These are phyloP conservation scores for Flaveria trinervia DNA, from an alignment of 129 eudicot species.

Conservation along the genomic window DNA sequence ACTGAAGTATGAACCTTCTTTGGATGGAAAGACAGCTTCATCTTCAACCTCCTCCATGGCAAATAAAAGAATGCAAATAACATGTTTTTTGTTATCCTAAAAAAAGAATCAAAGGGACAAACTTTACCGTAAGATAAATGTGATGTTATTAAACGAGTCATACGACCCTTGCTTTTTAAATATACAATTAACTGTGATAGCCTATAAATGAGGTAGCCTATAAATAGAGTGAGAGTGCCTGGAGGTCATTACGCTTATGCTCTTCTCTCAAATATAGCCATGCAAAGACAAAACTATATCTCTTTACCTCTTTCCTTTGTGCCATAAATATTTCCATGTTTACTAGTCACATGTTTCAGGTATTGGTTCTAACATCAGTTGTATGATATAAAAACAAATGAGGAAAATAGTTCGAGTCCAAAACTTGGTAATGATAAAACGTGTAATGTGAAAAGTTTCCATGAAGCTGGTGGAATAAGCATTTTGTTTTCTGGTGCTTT, in stretches of 20 bases:
- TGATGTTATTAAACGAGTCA: background rate
- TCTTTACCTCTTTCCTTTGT: background rate
- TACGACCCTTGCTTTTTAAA: background rate
- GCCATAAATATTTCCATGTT: background rate
- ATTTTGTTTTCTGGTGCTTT: background rate
- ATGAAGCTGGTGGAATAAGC: background rate
- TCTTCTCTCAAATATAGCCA: no score
- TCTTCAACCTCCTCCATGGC: background rate
- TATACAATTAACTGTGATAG: no score
- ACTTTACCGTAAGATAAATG: background rate
- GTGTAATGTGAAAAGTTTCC: background rate
- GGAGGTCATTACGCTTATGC: no score
- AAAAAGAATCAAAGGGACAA: background rate
- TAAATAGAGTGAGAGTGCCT: no score
- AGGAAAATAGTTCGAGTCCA: no score
- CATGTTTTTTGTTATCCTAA: background rate
- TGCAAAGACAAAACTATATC: no score
- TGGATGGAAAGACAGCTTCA: slow-evolving; percentile 6
- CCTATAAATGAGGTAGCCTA: no score
- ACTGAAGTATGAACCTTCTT: slow-evolving; percentile 5
- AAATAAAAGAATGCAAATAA: background rate
- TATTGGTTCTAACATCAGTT: no score
- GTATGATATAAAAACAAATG: background rate
- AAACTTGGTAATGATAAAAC: no score
- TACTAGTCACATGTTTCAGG: background rate